phyloP scores from a whole-genome alignment of 148 eudicot genomes.

The Amaranthus hypochondriacus region DNA sequence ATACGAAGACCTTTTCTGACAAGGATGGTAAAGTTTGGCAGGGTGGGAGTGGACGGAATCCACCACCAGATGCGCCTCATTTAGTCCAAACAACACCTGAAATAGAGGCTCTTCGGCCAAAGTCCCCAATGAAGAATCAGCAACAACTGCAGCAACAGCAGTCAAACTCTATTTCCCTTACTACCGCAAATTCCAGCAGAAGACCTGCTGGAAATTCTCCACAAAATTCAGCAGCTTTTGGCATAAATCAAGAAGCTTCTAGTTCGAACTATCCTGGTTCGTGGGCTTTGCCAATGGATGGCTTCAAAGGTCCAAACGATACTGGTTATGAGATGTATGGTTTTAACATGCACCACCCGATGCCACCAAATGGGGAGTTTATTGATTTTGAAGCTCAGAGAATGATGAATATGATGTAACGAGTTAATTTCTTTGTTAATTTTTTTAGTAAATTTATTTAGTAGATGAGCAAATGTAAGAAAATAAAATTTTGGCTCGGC shows the following conservation, averaged over 20 bases:
- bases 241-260: conserved; percentile 53
- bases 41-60: conserved; percentile 94
- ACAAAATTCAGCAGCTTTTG: conserved; percentile 34
- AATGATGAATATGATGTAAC: conserved; percentile 52
- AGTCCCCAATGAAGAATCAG: conserved; percentile 98
- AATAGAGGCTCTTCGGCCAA: conserved; percentile 85
- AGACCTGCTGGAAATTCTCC: conserved; percentile 55
- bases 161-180: conserved; percentile 59
- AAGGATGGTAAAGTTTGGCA: conserved; percentile 84
- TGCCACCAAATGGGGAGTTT: conserved; percentile 42
- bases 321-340: conserved; percentile 58
- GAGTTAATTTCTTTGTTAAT: not conserved
- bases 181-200: conserved; percentile 47
- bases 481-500: not conserved
- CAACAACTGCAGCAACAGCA: conserved; percentile 73
- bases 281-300: conserved; percentile 48
- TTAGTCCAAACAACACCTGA: conserved; percentile 88
- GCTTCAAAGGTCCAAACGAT: conserved; percentile 47
- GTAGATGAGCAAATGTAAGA: conserved; percentile 5
- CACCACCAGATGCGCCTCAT: conserved; percentile 96
- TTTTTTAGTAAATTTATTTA: not conserved
- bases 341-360: conserved; percentile 41
- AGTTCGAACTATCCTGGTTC: conserved; percentile 50
- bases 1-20: conserved; percentile 63
- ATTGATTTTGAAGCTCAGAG: conserved; percentile 50